Evolutionary conservation across 2,329 filamentous ascomycete genomes (phyloP).

Genomic region (Ascochyta koolunga): DNA sequence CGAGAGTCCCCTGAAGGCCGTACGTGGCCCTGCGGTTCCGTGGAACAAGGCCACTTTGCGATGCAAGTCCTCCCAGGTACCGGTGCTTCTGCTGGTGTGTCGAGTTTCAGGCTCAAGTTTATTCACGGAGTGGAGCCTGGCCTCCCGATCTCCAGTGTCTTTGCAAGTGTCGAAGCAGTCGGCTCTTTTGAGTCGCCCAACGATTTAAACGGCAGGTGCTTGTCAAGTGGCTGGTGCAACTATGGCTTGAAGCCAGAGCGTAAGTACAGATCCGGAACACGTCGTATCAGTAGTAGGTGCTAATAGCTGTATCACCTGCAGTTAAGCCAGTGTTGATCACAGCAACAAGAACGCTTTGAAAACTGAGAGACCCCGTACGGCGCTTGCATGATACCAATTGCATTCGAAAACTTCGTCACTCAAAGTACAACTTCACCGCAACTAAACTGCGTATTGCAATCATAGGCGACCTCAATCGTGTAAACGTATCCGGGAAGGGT

Average conservation of each 20-base stretch:
- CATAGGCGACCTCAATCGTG: no score
- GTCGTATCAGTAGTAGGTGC: neutral
- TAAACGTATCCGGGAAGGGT: no score
- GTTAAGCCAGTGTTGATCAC: neutral
- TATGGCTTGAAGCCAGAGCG: conserved; percentile 17
- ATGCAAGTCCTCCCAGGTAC: conserved; percentile 26
- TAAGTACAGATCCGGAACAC: neutral
- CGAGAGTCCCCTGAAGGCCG: conserved; percentile 27
- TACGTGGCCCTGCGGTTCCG: conserved; percentile 33
- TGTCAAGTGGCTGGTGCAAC: conserved; percentile 26
- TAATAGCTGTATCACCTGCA: neutral
- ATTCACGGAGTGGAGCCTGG: conserved; percentile 24
- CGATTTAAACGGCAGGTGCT: conserved; percentile 15
- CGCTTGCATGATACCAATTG: neutral
- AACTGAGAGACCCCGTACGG: neutral
- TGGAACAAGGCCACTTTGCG: conserved; percentile 29
- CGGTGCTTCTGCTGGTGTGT: neutral
- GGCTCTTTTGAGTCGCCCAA: conserved; percentile 23
- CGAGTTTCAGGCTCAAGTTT: conserved; percentile 29
- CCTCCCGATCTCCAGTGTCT: conserved; percentile 12
- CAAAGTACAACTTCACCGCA: no score
- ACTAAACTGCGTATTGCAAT: no score
- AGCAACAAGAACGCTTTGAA: neutral
- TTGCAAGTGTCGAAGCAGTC: conserved; percentile 19
- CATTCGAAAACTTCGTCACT: neutral